phyloP scores from a whole-genome alignment of 2,329 filamentous ascomycete genomes.

The Paramyrothecium sp. region DNA sequence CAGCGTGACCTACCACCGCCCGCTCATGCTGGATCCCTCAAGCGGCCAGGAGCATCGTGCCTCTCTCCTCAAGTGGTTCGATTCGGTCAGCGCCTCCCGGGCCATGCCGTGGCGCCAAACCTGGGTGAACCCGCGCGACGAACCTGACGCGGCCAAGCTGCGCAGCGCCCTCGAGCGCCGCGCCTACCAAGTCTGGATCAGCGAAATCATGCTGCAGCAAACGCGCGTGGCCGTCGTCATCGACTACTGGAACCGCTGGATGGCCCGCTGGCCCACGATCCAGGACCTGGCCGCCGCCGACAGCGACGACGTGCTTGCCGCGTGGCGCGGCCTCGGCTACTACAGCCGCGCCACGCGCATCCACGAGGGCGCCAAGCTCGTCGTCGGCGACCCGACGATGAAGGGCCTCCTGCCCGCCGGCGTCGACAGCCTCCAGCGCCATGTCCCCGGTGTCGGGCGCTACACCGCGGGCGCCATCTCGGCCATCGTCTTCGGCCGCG shows the following conservation, averaged over 20 bases:
- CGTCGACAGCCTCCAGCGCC: slow-evolving; percentile 43
- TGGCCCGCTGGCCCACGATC: slow-evolving; percentile 58
- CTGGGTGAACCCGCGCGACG: slow-evolving; percentile 47
- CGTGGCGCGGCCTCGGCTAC: slow-evolving; percentile 62
- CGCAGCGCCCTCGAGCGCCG: slow-evolving; percentile 46
- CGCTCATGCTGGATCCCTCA: slow-evolving; percentile 40
- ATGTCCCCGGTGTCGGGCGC: slow-evolving; percentile 58
- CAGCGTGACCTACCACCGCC: slow-evolving; percentile 44
- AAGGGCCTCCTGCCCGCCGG: slow-evolving; percentile 48
- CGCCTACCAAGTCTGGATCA: slow-evolving; percentile 67
- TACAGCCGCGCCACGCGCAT: slow-evolving; percentile 63
- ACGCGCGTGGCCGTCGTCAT: slow-evolving; percentile 62
- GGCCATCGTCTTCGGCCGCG: slow-evolving; percentile 59
- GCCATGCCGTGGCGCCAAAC: slow-evolving; percentile 59
- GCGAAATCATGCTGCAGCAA: slow-evolving; percentile 67
- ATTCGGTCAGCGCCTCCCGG: slow-evolving; percentile 42
- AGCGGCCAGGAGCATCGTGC: slow-evolving; percentile 23
- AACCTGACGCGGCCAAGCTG: slow-evolving; percentile 28
- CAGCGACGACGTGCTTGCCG: slow-evolving; percentile 54
- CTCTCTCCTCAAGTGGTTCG: slow-evolving; percentile 51
- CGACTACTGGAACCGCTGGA: slow-evolving; percentile 64
- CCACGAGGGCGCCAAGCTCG: slow-evolving; percentile 53
- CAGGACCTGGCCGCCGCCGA: slow-evolving; percentile 51
- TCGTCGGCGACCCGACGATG: slow-evolving; percentile 40
- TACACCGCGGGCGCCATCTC: slow-evolving; percentile 64